A percentile compares a stretch with the other conserved stretches of the same genome.
These are phyloP conservation scores for Pyricularia sp. DNA, from an alignment of 2,329 filamentous ascomycete genomes.

Conservation along the genomic window DNA sequence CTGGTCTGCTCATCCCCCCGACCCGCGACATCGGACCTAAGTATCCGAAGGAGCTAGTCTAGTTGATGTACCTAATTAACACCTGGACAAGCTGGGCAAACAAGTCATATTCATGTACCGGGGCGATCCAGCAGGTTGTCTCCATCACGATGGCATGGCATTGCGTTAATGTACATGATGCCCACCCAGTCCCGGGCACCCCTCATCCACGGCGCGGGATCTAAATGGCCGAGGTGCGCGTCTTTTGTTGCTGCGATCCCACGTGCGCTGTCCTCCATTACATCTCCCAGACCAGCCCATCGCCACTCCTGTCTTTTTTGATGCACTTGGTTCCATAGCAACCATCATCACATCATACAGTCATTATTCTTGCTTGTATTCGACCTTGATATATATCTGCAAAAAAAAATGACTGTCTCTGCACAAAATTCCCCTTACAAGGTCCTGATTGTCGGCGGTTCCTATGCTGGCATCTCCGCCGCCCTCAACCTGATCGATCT, in stretches of 20 bases:
- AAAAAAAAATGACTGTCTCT: not conserved
- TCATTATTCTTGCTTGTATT: not conserved
- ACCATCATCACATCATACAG: not conserved
- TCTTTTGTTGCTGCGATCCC: too few relatives aligned
- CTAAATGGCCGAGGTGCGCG: not conserved
- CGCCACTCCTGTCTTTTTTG: not conserved
- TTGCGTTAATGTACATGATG: not conserved
- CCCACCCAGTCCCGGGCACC: not conserved
- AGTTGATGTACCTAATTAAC: too few relatives aligned
- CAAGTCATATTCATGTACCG: not conserved
- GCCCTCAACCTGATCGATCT: constrained; percentile 60
- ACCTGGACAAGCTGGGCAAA: not conserved
- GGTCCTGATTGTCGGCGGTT: constrained; percentile 61
- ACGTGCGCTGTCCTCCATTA: not conserved
- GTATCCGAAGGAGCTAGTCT: not conserved
- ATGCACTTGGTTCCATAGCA: not conserved
- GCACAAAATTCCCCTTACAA: constrained; percentile 27
- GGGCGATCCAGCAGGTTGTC: not conserved
- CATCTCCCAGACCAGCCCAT: not conserved
- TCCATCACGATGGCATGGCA: not conserved
- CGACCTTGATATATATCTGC: not conserved
- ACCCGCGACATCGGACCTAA: not conserved
- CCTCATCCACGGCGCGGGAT: not conserved
- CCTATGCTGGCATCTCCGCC: constrained; percentile 61
- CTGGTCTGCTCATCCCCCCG: not conserved